Evolutionary conservation across 2,329 filamentous ascomycete species (phyloP).

Genomic region (Aspergillus quadricinctus): DNA sequence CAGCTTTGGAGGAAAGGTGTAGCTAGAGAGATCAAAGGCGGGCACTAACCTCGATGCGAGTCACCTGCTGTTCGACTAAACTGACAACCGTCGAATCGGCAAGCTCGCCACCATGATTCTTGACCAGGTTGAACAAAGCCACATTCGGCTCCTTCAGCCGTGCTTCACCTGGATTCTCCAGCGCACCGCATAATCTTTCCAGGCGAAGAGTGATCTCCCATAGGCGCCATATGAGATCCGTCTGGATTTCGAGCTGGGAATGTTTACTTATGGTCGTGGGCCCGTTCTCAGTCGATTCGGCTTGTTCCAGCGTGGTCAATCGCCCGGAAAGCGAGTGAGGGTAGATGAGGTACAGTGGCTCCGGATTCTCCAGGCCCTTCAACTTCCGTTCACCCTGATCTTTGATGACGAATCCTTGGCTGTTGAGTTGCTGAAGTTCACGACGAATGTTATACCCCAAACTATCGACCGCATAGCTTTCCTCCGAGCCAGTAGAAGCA

Average conservation of each 20-base stretch:
- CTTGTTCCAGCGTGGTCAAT: constrained; percentile 43
- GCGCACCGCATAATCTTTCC: constrained; percentile 84
- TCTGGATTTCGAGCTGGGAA: constrained; percentile 70
- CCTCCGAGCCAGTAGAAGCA: constrained; percentile 65
- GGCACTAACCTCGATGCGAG: constrained; percentile 81
- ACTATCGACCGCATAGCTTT: constrained; percentile 70
- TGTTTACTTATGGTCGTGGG: constrained; percentile 58
- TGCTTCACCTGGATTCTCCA: constrained; percentile 66
- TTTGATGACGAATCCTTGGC: constrained; percentile 93
- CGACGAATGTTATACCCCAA: constrained; percentile 74
- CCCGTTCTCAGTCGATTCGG: constrained; percentile 41
- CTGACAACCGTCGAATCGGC: constrained; percentile 83
- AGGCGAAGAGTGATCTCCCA: constrained; percentile 86
- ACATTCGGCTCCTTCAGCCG: constrained; percentile 75
- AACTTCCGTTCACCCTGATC: constrained; percentile 92
- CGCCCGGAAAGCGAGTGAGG: constrained; percentile 82
- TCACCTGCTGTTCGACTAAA: constrained; percentile 92
- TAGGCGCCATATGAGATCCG: constrained; percentile 79
- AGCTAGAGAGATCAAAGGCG: not conserved
- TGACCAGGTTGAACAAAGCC: constrained; percentile 71
- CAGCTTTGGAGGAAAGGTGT: not conserved
- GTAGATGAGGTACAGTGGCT: constrained; percentile 92
- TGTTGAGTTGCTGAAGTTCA: constrained; percentile 80
- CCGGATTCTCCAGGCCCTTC: constrained; percentile 95
- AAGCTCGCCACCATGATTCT: constrained; percentile 71